Conservation (phyloP, 805 yeast species). For the Yamadazyma ubonensis region DNA sequence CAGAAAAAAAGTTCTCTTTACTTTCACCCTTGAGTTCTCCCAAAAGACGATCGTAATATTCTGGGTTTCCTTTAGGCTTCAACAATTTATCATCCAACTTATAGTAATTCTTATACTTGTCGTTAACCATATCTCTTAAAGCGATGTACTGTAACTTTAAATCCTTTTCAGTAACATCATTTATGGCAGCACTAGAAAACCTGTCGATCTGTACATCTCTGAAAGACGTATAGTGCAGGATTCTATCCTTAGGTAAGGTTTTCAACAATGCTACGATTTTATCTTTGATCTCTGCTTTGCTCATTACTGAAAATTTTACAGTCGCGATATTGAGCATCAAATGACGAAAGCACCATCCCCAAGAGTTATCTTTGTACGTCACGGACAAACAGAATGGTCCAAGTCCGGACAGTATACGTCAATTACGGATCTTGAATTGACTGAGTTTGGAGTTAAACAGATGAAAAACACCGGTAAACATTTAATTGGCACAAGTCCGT, state of each 20-base stretch:
- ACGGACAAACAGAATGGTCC: slow-evolving; percentile 96
- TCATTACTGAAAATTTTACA: slow-evolving; percentile 20
- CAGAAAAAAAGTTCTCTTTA: slow-evolving; percentile 63
- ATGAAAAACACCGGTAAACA: slow-evolving; percentile 71
- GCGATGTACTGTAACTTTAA: slow-evolving; percentile 60
- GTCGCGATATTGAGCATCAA: background rate
- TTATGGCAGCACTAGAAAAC: slow-evolving; percentile 32
- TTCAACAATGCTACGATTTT: slow-evolving; percentile 58
- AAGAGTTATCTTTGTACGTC: slow-evolving; percentile 71
- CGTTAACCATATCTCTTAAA: slow-evolving; percentile 53
- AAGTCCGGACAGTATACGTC: slow-evolving; percentile 91
- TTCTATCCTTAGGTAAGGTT: slow-evolving; percentile 65
- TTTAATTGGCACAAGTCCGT: slow-evolving; percentile 56
- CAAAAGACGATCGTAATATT: slow-evolving; percentile 69
- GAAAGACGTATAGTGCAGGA: slow-evolving; percentile 68
- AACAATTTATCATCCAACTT: slow-evolving; percentile 62
- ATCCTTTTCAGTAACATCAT: slow-evolving; percentile 47
- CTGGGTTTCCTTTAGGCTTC: slow-evolving; percentile 82
- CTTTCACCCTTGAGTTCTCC: slow-evolving; percentile 69
- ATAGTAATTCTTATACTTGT: slow-evolving; percentile 64
- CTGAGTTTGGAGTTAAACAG: slow-evolving; percentile 73
- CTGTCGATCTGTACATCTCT: slow-evolving; percentile 58
- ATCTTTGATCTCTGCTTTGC: slow-evolving; percentile 50
- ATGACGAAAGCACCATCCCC: slow-evolving; percentile 46
- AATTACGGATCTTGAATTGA: slow-evolving; percentile 74